These are phyloP conservation scores for Puccinia horiana DNA, from an alignment of 1,284 basidiomycete species.

Conservation along the genomic window DNA sequence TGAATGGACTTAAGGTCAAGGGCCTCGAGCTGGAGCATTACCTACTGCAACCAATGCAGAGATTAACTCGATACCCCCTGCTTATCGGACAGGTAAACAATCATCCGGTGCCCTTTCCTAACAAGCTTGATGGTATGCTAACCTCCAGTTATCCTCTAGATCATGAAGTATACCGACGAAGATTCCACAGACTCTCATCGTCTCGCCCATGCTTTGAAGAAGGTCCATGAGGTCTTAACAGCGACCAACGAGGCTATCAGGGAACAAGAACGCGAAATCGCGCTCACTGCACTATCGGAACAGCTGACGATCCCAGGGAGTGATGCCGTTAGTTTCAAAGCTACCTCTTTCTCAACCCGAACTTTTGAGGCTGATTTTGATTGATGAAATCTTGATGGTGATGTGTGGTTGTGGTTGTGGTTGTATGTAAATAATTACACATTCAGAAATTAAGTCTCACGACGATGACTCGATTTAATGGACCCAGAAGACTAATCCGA, in stretches of 20 bases:
- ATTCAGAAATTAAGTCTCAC: conserved; percentile 39
- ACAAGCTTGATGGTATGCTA: not conserved
- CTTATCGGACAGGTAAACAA: conserved; percentile 35
- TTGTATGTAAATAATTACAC: no score
- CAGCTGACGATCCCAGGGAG: conserved; percentile 35
- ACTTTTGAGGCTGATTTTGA: not conserved
- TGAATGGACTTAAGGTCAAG: conserved; percentile 33
- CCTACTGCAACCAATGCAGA: conserved; percentile 47
- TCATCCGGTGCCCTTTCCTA: not conserved
- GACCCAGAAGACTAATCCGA: conserved; percentile 28
- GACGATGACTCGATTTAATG: conserved; percentile 32
- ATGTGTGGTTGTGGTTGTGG: not conserved
- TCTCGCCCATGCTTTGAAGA: conserved; percentile 26
- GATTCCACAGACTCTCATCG: not conserved
- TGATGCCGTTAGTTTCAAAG: conserved; percentile 26
- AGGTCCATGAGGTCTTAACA: conserved; percentile 28
- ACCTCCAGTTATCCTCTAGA: conserved; percentile 26
- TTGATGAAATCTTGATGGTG: not conserved
- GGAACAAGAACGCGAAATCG: conserved; percentile 32
- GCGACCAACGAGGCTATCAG: conserved; percentile 40
- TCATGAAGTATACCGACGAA: conserved; percentile 42
- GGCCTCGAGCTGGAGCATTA: conserved; percentile 46
- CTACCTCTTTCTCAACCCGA: not conserved
- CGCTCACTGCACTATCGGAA: conserved; percentile 15
- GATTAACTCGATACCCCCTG: conserved; percentile 48